Evolutionary conservation across 148 eudicot species (phyloP).

Genomic region (Fagopyrum tataricum): DNA sequence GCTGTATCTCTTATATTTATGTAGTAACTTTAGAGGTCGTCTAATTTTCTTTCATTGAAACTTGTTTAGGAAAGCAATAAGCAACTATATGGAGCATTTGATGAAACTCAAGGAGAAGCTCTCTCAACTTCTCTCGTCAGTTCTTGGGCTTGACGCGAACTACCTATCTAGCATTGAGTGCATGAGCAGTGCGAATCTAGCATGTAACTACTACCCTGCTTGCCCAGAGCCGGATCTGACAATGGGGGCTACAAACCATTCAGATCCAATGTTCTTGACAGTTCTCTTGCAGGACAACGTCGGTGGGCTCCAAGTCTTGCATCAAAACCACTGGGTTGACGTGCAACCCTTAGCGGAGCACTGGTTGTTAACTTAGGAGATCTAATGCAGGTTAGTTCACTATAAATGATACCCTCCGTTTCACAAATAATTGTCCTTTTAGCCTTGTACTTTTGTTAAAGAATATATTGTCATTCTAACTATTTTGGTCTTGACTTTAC

Average conservation of each 20-base stretch:
- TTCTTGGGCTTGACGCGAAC: slow-evolving; percentile 35
- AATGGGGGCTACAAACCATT: slow-evolving; percentile 40
- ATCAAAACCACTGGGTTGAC: slow-evolving; percentile 41
- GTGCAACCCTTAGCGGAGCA: slow-evolving; percentile 36
- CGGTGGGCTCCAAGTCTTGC: slow-evolving; percentile 47
- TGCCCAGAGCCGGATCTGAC: slow-evolving; percentile 51
- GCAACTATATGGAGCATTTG: slow-evolving; percentile 29
- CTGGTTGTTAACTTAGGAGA: slow-evolving; percentile 40
- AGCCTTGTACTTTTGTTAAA: too few relatives aligned
- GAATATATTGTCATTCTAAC: too few relatives aligned
- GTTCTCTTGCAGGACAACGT: slow-evolving; percentile 40
- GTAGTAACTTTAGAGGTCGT: too few relatives aligned
- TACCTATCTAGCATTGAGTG: slow-evolving; percentile 34
- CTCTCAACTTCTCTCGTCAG: slow-evolving; percentile 29
- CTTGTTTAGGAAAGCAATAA: slow-evolving; percentile 29
- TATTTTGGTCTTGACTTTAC: too few relatives aligned
- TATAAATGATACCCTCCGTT: too few relatives aligned
- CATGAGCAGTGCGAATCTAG: slow-evolving; percentile 35
- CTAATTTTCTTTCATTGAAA: not conserved
- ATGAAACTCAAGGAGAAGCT: slow-evolving; percentile 36
- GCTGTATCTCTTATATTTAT: not conserved
- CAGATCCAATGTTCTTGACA: slow-evolving; percentile 45
- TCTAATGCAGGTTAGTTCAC: slow-evolving; percentile 38
- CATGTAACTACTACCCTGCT: slow-evolving; percentile 40
- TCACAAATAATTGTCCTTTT: too few relatives aligned